phyloP scores from a whole-genome alignment of 1,284 basidiomycete species.

The Abortiporus biennis region DNA sequence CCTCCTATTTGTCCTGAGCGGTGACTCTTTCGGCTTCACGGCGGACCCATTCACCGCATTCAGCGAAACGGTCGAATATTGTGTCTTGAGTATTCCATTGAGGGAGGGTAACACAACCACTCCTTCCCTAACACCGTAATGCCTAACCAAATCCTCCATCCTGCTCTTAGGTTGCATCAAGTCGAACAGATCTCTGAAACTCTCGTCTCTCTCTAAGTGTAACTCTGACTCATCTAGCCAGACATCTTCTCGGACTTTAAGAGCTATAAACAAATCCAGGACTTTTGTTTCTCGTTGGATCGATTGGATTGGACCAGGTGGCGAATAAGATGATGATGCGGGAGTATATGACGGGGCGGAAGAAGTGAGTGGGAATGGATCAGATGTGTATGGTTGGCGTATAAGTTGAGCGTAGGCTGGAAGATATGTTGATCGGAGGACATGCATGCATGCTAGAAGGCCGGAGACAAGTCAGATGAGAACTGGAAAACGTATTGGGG shows the following conservation, averaged over 20 bases:
- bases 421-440: constrained; percentile 68
- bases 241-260: constrained; percentile 73
- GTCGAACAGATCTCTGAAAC: constrained; percentile 71
- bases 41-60: constrained; percentile 11
- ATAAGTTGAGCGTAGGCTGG: constrained; percentile 57
- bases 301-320: constrained; percentile 26
- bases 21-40: constrained; percentile 7
- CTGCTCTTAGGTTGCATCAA: constrained; percentile 65
- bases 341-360: constrained; percentile 18
- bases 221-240: constrained; percentile 65
- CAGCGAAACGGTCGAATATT: constrained; percentile 10
- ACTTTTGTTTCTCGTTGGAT: constrained; percentile 63
- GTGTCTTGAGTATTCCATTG: constrained; percentile 5
- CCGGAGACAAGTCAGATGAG: background rate
- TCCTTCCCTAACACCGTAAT: constrained; percentile 51
- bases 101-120: constrained; percentile 28
- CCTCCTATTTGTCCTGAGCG: background rate
- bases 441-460: constrained; percentile 66
- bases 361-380: constrained; percentile 58
- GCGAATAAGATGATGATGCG: constrained; percentile 19
- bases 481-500: too few species aligned
- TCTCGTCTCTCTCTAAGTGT: constrained; percentile 66
- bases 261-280: constrained; percentile 71
- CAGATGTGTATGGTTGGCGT: constrained; percentile 60
- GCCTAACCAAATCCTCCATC: constrained; percentile 63